A percentile compares a stretch with the other conserved stretches of the same genome.
These are phyloP conservation scores for Ustilago vetiveriae DNA, from an alignment of 1,284 basidiomycete species.

Conservation along the genomic window DNA sequence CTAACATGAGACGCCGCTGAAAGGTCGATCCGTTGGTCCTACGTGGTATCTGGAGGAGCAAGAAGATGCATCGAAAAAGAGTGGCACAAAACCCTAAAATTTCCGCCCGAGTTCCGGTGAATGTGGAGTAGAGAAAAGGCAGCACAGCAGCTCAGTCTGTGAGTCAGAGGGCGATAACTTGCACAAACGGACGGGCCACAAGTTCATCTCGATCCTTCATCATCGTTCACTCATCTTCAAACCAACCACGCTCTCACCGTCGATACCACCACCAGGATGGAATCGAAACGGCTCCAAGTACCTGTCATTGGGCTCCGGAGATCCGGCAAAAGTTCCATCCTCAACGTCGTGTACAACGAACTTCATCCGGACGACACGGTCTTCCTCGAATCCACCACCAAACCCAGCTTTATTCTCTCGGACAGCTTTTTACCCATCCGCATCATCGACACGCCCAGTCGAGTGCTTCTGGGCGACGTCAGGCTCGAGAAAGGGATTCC, in stretches of 20 bases:
- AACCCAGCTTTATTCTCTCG: conserved; percentile 30
- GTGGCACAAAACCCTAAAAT: background rate
- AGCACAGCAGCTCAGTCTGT: too few relatives aligned
- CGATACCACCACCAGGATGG: conserved; percentile 15
- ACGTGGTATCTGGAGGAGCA: conserved; percentile 4
- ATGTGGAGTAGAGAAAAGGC: conserved; percentile 14
- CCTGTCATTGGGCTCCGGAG: conserved; percentile 44
- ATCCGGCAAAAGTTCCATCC: conserved; percentile 90
- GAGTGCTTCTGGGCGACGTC: conserved; percentile 70
- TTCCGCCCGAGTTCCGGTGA: background rate
- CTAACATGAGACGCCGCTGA: too few relatives aligned
- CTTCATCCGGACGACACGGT: conserved; percentile 86
- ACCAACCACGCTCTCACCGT: too few relatives aligned
- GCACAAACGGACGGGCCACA: conserved; percentile 10
- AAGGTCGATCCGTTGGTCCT: too few relatives aligned
- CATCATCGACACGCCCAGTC: conserved; percentile 92
- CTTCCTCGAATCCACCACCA: conserved; percentile 76
- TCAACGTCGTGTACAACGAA: conserved; percentile 88
- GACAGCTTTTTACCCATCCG: conserved; percentile 91
- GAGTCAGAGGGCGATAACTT: too few relatives aligned
- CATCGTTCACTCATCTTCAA: background rate
- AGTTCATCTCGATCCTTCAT: too few relatives aligned
- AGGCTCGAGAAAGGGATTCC: conserved; percentile 42
- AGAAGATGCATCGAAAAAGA: background rate
- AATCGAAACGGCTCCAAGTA: conserved; percentile 38